Percentiles rank a stretch among this genome's conserved stretches.
Conservation (phyloP, 208 protist genomes). For the Jaenimonas drosophilae region DNA sequence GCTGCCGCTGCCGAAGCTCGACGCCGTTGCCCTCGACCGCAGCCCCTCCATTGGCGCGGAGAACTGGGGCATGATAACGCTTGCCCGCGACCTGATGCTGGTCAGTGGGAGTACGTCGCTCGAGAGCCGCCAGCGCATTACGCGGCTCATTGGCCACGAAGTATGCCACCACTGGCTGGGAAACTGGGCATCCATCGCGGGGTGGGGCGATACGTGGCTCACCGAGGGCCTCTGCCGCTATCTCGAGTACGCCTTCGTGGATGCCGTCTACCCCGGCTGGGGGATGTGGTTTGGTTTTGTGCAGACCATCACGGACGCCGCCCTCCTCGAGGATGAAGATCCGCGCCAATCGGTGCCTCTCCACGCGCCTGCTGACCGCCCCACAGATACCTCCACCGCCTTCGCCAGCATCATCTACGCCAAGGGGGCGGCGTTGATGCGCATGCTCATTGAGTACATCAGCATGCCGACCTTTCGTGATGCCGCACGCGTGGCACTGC, state of each 20-base stretch:
- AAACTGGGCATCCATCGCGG: constrained; percentile 90
- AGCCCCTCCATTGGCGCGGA: constrained; percentile 63
- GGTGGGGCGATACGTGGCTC: constrained; percentile 94
- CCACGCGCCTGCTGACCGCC: no score
- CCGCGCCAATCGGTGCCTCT: constrained; percentile 31
- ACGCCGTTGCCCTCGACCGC: constrained; percentile 39
- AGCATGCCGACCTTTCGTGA: constrained; percentile 16
- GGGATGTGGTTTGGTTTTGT: constrained; percentile 66
- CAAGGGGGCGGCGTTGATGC: constrained; percentile 69
- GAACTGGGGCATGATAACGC: constrained; percentile 90
- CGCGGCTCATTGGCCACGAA: constrained; percentile 90
- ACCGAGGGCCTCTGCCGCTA: constrained; percentile 97
- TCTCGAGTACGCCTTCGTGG: constrained; percentile 81
- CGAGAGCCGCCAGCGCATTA: constrained; percentile 64
- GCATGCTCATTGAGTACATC: constrained; percentile 58
- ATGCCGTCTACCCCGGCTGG: constrained; percentile 73
- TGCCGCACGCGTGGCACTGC: constrained; percentile 22
- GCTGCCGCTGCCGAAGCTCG: constrained; percentile 90
- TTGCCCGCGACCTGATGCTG: constrained; percentile 60
- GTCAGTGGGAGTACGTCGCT: constrained; percentile 35
- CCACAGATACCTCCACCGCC: no score
- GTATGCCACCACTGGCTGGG: constrained; percentile 93
- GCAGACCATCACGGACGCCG: constrained; percentile 21
- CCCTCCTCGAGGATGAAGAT: constrained; percentile 26
- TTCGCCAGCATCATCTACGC: constrained; percentile 67